A percentile compares a stretch with the other conserved stretches of the same genome.
Evolutionary conservation across 352 stramenopile species (phyloP).

Genomic region (Halophytophthora polymorphica): DNA sequence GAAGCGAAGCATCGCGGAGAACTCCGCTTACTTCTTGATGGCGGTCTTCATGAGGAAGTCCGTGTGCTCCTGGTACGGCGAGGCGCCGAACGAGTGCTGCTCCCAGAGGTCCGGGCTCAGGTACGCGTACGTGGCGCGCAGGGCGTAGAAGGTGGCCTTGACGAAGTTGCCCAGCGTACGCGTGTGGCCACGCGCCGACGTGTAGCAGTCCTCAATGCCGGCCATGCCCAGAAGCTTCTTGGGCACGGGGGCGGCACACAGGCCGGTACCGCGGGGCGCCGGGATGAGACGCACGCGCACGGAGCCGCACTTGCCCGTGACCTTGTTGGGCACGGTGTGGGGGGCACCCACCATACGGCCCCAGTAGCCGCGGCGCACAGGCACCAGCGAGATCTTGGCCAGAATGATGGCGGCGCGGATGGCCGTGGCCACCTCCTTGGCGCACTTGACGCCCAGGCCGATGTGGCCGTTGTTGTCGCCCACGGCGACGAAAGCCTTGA

Average conservation of each 20-base stretch:
- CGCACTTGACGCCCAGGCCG: slow-evolving; percentile 99
- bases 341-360: slow-evolving; percentile 92
- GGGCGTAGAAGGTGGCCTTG: slow-evolving; percentile 99
- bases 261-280: slow-evolving; percentile 98
- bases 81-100: slow-evolving; percentile 90
- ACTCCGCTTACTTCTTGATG: slow-evolving; percentile 82
- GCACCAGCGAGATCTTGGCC: slow-evolving; percentile 98
- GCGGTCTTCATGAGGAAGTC: slow-evolving; percentile 98
- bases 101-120: slow-evolving; percentile 99
- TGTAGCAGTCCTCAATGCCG: slow-evolving; percentile 98
- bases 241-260: slow-evolving; percentile 96
- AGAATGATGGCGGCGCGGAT: slow-evolving; percentile 99
- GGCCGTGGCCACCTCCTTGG: slow-evolving; percentile 98
- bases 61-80: slow-evolving; percentile 98
- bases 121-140: slow-evolving; percentile 98
- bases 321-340: slow-evolving; percentile 98
- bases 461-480: slow-evolving; percentile 99
- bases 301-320: slow-evolving; percentile 99
- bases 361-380: slow-evolving; percentile 99
- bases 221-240: slow-evolving; percentile 99
- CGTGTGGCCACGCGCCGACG: slow-evolving; percentile 95
- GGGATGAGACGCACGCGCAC: slow-evolving; percentile 99
- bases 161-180: slow-evolving; percentile 99
- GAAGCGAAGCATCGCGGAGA: slow-evolving; percentile 6
- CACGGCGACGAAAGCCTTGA: slow-evolving; percentile 99